Base-by-base conservation (phyloP, 441 rosid species). In the Adansonia grandidieri region DNA sequence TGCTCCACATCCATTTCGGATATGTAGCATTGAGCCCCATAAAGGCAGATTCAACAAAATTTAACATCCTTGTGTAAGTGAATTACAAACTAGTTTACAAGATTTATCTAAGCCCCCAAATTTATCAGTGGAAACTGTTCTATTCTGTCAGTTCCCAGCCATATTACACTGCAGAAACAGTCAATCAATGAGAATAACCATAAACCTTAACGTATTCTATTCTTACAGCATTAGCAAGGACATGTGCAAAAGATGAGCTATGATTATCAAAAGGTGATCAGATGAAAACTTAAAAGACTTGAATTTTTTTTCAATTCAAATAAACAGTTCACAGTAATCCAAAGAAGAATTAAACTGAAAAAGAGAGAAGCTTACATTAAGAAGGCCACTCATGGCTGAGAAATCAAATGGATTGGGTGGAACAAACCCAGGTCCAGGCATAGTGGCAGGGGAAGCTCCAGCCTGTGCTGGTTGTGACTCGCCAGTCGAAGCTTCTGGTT, bases 301-400 rank as follows among this genome's bases (percentile, higher is more conserved):
- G 20, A 10, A 32, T 9, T 15, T 2, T 44, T 32, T 3, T 20
- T 13, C 51, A 14, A 57, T 6, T 42, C 15, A 47, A 47, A 47
- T 8, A 47, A 8, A 47, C 50, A 47, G 50, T 50, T 10, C 54
- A 56, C 15, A 19, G 10, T 56, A 48, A 28, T 54, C 17, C 22
- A 17, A 45, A 65, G 11, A 66, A 40, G 15, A 28, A 74, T 32
- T 17, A 14, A 71, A 61, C 48, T 28, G 0, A 51, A 24, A 62
- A 67, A 17, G 28, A 42, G 17, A 45, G 50, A 48, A 60, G 10
- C 87, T 76, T 88, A 97, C 98, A 75, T 94, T 90, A 76, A 97
- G 98, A 74, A 94, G 84, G 81, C 92, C 88, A 72, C 87, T 79
- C 99, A 97, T 94, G 70, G 90, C 86, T 5, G 98, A 94, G 88